Conservation (phyloP, 1,139 yeast genomes). For the Magnusiomyces sp. region DNA sequence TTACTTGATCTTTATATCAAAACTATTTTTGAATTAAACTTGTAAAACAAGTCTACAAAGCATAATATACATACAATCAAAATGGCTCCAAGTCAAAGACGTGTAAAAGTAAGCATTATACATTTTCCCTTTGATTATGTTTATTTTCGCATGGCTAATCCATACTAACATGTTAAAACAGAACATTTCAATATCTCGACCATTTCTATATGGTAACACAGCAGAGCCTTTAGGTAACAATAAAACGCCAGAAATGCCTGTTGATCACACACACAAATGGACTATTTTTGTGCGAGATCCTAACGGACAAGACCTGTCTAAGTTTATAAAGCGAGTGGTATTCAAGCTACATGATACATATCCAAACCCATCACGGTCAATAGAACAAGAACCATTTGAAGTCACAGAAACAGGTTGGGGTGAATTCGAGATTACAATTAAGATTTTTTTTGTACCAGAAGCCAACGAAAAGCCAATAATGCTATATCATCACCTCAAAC, state of each 20-base stretch:
- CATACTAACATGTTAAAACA: slow-evolving; percentile 21
- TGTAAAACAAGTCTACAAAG: too few relatives aligned
- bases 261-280: slow-evolving; percentile 94
- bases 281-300: slow-evolving; percentile 88
- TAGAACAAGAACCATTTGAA: slow-evolving; percentile 88
- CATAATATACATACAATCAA: not conserved
- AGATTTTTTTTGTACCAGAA: slow-evolving; percentile 76
- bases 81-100: slow-evolving; percentile 13
- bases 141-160: not conserved
- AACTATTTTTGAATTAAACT: too few relatives aligned
- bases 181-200: slow-evolving; percentile 74
- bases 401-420: slow-evolving; percentile 99
- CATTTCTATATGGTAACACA: slow-evolving; percentile 79
- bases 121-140: not conserved
- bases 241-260: slow-evolving; percentile 63
- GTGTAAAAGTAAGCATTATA: slow-evolving; percentile 12
- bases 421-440: slow-evolving; percentile 86
- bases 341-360: slow-evolving; percentile 94
- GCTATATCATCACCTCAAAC: slow-evolving; percentile 77
- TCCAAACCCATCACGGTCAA: slow-evolving; percentile 69
- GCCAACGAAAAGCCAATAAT: slow-evolving; percentile 83
- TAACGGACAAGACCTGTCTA: slow-evolving; percentile 63
- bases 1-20: not conserved
- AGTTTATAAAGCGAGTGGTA: slow-evolving; percentile 80
- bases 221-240: slow-evolving; percentile 63